phyloP scores from a whole-genome alignment of 352 stramenopile genomes.

The Halophytophthora batemanensis region DNA sequence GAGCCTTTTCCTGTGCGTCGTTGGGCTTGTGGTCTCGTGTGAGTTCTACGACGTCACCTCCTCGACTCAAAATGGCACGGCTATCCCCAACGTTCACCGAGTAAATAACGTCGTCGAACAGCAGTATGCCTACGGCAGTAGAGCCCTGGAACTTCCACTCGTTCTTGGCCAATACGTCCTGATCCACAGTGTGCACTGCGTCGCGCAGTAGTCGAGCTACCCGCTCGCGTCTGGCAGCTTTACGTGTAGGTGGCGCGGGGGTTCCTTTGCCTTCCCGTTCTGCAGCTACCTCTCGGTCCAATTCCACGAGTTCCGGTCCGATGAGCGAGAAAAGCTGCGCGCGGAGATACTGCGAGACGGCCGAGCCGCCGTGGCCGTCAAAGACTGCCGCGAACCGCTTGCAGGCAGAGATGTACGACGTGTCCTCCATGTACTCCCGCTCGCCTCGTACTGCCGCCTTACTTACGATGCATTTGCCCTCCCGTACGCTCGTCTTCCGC shows the following conservation, averaged over 20 bases:
- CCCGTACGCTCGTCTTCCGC: conserved; percentile 45
- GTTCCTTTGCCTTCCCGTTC: conserved; percentile 28
- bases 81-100: conserved; percentile 94
- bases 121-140: conserved; percentile 65
- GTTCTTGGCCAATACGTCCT: conserved; percentile 54
- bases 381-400: conserved; percentile 83
- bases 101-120: conserved; percentile 78
- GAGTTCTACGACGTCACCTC: conserved; percentile 61
- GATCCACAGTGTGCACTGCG: conserved; percentile 49
- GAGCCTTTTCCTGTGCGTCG: conserved; percentile 61
- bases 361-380: conserved; percentile 76
- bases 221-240: conserved; percentile 25
- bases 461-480: conserved; percentile 49
- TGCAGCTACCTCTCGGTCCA: conserved; percentile 48
- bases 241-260: conserved; percentile 21
- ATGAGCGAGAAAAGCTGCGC: conserved; percentile 59
- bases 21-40: conserved; percentile 92
- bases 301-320: conserved; percentile 34
- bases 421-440: conserved; percentile 81
- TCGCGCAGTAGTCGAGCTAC: conserved; percentile 40
- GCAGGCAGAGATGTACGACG: conserved; percentile 72
- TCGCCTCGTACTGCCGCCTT: conserved; percentile 72
- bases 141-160: conserved; percentile 83
- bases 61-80: conserved; percentile 90
- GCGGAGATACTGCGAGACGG: conserved; percentile 64